Conservation (phyloP, 1,284 basidiomycete genomes). For the Lentinula novae-zelandiae region DNA sequence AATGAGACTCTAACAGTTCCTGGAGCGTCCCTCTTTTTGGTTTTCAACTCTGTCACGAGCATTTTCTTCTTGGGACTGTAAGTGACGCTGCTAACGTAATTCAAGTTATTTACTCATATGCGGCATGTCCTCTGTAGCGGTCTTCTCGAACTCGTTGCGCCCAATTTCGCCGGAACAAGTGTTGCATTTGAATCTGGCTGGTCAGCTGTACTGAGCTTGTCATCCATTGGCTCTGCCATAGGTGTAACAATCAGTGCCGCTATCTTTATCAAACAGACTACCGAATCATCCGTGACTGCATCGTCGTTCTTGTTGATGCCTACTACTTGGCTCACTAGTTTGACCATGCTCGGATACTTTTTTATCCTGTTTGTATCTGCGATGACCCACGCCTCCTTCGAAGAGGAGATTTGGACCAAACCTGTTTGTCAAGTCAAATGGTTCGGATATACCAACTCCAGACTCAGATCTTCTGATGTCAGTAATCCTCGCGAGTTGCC, state of each 20-base stretch:
- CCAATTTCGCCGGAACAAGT: constrained; percentile 33
- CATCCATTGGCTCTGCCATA: constrained; percentile 50
- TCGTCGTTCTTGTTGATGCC: constrained; percentile 50
- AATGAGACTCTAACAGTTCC: constrained; percentile 30
- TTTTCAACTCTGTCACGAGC: constrained; percentile 44
- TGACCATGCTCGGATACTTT: constrained; percentile 50
- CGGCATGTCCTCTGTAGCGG: constrained; percentile 25
- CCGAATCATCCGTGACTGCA: constrained; percentile 46
- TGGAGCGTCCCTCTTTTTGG: constrained; percentile 45
- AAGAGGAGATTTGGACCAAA: constrained; percentile 47
- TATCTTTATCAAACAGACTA: constrained; percentile 31
- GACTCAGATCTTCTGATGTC: constrained; percentile 13
- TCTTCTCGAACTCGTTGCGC: constrained; percentile 34
- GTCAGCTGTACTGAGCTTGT: constrained; percentile 42
- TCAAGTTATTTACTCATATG: neutral
- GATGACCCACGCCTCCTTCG: constrained; percentile 35
- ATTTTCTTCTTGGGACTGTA: constrained; percentile 46
- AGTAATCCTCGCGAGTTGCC: constrained; percentile 7
- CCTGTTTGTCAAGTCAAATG: constrained; percentile 52
- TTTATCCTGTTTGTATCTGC: constrained; percentile 44
- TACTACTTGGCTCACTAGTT: constrained; percentile 49
- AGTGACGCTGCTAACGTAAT: constrained; percentile 22
- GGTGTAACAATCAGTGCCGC: constrained; percentile 39
- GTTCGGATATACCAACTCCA: constrained; percentile 34
- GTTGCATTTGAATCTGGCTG: constrained; percentile 52